A percentile compares a stretch with the other conserved stretches of the same genome.
phyloP scores from a whole-genome alignment of 2,329 filamentous ascomycete species.

The Zymoseptoria passerinii region DNA sequence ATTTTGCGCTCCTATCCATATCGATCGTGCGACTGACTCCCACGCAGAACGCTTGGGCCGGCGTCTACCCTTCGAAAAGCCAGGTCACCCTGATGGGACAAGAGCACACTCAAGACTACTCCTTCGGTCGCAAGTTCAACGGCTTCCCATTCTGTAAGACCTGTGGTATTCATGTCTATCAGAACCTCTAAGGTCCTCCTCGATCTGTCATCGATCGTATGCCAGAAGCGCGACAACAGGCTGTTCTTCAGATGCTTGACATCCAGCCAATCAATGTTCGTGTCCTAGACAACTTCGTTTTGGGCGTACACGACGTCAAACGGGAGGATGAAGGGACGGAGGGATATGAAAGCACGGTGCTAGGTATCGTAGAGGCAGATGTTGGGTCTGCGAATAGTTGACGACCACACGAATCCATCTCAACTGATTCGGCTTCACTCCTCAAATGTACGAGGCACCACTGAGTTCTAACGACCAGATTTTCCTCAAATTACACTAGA shows the following conservation, averaged over 20 bases:
- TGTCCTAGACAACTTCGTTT: background rate
- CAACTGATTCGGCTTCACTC: too few species aligned
- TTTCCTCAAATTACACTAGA: background rate
- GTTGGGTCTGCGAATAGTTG: background rate
- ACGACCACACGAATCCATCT: too few species aligned
- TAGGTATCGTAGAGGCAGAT: background rate
- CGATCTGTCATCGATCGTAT: background rate
- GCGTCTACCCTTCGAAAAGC: background rate
- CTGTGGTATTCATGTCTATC: constrained; percentile 2
- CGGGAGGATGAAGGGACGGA: constrained; percentile 1
- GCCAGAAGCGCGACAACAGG: background rate
- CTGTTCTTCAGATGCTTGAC: constrained; percentile 1
- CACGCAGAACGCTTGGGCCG: background rate
- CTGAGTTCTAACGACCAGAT: background rate
- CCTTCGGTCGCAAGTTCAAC: constrained; percentile 2
- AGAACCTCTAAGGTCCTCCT: background rate
- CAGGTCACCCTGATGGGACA: background rate
- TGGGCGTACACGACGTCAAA: background rate
- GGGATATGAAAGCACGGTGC: constrained; percentile 1
- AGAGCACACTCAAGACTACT: constrained; percentile 3
- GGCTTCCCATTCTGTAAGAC: constrained; percentile 1
- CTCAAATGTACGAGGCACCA: too few species aligned
- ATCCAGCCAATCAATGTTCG: constrained; percentile 1
- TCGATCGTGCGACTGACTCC: background rate
- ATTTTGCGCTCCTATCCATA: background rate